phyloP scores from a whole-genome alignment of 805 yeast genomes.

The Komagataella populi region DNA sequence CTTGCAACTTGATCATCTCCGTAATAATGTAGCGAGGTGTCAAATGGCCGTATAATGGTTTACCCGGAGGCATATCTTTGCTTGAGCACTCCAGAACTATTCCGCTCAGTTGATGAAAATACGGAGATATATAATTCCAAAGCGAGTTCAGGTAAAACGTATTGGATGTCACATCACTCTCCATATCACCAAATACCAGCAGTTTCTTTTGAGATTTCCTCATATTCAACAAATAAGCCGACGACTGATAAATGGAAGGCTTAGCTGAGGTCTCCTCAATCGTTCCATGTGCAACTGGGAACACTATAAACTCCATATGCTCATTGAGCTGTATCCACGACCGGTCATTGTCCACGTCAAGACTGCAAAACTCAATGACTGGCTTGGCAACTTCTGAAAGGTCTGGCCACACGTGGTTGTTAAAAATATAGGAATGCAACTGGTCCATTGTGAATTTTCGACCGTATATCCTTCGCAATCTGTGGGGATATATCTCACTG shows the following conservation, averaged over 20 bases:
- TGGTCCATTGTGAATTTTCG: constrained; percentile 35
- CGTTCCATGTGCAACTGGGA: constrained; percentile 23
- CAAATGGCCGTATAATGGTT: constrained; percentile 66
- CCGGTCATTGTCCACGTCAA: constrained; percentile 12
- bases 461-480: constrained; percentile 38
- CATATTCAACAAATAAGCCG: constrained; percentile 46
- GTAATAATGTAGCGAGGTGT: constrained; percentile 49
- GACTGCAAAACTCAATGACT: background rate
- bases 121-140: constrained; percentile 44
- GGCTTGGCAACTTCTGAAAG: constrained; percentile 20
- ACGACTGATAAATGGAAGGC: constrained; percentile 24
- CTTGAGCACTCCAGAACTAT: constrained; percentile 74
- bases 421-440: constrained; percentile 46
- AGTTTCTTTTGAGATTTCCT: constrained; percentile 20
- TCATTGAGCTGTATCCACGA: constrained; percentile 12
- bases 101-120: constrained; percentile 31
- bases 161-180: constrained; percentile 42
- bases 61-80: constrained; percentile 25
- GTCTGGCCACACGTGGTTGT: constrained; percentile 74
- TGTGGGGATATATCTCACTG: background rate
- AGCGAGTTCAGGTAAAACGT: constrained; percentile 23
- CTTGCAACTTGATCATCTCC: constrained; percentile 30
- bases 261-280: background rate
- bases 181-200: constrained; percentile 75
- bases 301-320: constrained; percentile 26